Evolutionary conservation across 2,329 filamentous ascomycete species (phyloP), one percentile per base, ranked within the genome.

Genomic region (Ceratocystis eucalypticola): DNA sequence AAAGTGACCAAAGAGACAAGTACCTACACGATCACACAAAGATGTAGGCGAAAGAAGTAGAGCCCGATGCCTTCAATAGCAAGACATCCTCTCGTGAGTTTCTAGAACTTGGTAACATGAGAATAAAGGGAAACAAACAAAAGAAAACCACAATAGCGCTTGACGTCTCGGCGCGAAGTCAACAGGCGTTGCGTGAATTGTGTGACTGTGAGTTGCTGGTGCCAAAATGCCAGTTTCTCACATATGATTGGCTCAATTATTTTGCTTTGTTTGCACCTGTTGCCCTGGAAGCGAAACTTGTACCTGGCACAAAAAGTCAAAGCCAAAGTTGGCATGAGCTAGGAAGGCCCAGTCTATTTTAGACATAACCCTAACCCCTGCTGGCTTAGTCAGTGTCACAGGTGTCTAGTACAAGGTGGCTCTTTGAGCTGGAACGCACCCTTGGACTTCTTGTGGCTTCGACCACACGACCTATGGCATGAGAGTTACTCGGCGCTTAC

Each of bases 231-330:
- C 45, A 17, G 17, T 17, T n/a, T 20, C 12, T 25, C 44, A 8
- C 53, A 22, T 46, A n/a, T 62, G 30, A 64, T 64, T 66, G 61
- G 62, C n/a, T 30, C 17, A 37, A 41, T 33, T 12, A 37, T 44
- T 5, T 17, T 12, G 6, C 53, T 65, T 62, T 68, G 65, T 61
- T 63, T 62, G 30, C 33, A 48, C 25, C 44, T 67, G 66, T 67
- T 67, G 66, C 62, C 66, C 66, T 65, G 66, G 66, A 67, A 67
- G 66, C 66, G 55, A 33, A 15, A 41, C 65, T 25, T 62, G 22
- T 48, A 63, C 30, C 48, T 22, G 33, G 28, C 30, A 65, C 22
- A 33, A 61, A 61, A 12, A 12, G 12, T 12, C 10, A 41, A 41
- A 10, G 22, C 25, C n/a, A 46, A 65, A 57, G 20, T 30, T 48